phyloP scores from a whole-genome alignment of 306 rosid species.

The Inga leiocalycina region DNA sequence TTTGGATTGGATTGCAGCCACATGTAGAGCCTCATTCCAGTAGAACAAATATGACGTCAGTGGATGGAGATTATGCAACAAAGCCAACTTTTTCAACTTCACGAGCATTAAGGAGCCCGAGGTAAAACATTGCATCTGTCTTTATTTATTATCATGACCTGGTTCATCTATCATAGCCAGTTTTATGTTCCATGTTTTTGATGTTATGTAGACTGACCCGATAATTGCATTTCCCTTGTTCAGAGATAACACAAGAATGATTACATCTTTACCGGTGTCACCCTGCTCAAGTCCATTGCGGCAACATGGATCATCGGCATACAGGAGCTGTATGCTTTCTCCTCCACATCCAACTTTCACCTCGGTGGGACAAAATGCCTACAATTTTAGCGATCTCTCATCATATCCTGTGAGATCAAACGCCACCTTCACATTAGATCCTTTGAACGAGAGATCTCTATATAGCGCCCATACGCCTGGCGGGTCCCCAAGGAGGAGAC shows the following conservation, averaged over 20 bases:
- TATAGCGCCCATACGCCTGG: constrained; percentile 66
- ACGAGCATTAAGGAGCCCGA: constrained; percentile 44
- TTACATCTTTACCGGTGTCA: constrained; percentile 88
- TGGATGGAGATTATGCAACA: constrained; percentile 48
- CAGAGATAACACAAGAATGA: constrained; percentile 71
- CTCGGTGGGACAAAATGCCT: constrained; percentile 54
- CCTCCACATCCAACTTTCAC: constrained; percentile 80
- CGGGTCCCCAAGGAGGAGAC: constrained; percentile 88
- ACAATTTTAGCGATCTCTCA: constrained; percentile 51
- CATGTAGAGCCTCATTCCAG: constrained; percentile 44
- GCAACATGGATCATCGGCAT: constrained; percentile 51
- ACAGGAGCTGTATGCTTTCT: constrained; percentile 64
- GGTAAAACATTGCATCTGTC: constrained; percentile 41
- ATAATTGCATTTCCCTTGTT: constrained; percentile 33
- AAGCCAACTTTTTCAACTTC: constrained; percentile 43
- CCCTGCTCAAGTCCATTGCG: constrained; percentile 95
- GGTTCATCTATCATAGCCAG: not conserved
- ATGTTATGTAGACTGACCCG: constrained; percentile 8
- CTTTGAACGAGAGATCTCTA: constrained; percentile 57
- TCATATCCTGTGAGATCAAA: constrained; percentile 58
- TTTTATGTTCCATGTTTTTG: constrained; percentile 11
- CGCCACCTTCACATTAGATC: constrained; percentile 57
- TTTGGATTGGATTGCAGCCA: constrained; percentile 40
- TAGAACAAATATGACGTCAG: constrained; percentile 41
- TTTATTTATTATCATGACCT: constrained; percentile 4